phyloP scores from a whole-genome alignment of 2,329 filamentous ascomycete genomes.

The Phialemoniopsis sp. region DNA sequence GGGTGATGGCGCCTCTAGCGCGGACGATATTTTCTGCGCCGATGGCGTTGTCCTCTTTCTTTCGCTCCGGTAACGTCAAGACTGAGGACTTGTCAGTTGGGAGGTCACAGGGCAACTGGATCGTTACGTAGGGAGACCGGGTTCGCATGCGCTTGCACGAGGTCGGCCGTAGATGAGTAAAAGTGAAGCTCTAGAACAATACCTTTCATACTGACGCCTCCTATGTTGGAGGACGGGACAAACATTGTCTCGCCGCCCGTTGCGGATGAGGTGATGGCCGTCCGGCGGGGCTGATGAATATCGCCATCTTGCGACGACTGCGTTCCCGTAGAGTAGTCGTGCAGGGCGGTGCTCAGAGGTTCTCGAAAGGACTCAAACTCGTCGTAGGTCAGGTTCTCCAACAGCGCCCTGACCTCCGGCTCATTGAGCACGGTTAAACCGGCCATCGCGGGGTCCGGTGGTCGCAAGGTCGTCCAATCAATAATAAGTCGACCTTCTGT shows the following conservation, averaged over 20 bases:
- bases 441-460: too few species aligned
- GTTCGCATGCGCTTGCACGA: slow-evolving; percentile 3
- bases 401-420: slow-evolving; percentile 46
- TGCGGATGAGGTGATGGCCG: slow-evolving; percentile 38
- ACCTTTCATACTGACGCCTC: slow-evolving; percentile 67
- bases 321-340: slow-evolving; percentile 57
- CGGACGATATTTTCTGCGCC: slow-evolving; percentile 18
- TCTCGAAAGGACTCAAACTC: slow-evolving; percentile 50
- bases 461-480: too few species aligned
- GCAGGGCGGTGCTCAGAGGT: slow-evolving; percentile 46
- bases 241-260: slow-evolving; percentile 62
- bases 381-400: slow-evolving; percentile 46
- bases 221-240: slow-evolving; percentile 65
- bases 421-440: slow-evolving; percentile 52
- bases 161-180: too few species aligned
- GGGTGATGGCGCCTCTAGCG: slow-evolving; percentile 64
- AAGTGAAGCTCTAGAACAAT: too few species aligned
- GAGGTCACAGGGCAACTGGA: too few species aligned
- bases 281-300: slow-evolving; percentile 53
- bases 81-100: not conserved
- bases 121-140: too few species aligned
- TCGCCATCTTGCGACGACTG: slow-evolving; percentile 35
- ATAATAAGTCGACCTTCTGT: too few species aligned
- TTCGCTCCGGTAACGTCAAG: not conserved
- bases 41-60: slow-evolving; percentile 1